Percentiles rank a stretch among this genome's conserved stretches.
These are phyloP conservation scores for Beauveria australis DNA, from an alignment of 2,329 filamentous ascomycete genomes.

Conservation along the genomic window DNA sequence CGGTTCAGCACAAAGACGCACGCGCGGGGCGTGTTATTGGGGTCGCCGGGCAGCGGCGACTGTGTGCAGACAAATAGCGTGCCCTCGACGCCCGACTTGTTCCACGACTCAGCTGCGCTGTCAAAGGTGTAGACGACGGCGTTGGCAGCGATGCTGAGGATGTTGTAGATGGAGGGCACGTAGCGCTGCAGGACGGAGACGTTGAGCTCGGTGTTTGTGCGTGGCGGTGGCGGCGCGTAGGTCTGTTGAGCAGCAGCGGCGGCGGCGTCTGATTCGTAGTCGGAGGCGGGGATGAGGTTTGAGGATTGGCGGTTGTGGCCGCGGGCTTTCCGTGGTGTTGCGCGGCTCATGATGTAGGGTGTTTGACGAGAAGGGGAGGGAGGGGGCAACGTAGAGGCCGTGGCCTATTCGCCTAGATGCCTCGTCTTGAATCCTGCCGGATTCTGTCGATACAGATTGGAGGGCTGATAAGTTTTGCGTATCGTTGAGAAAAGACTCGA, in stretches of 20 bases:
- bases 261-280: constrained; percentile 60
- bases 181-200: constrained; percentile 75
- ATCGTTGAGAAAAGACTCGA: not conserved
- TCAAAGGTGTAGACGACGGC: constrained; percentile 79
- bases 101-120: constrained; percentile 60
- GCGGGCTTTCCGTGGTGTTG: constrained; percentile 30
- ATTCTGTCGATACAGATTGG: too few species aligned
- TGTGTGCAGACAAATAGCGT: constrained; percentile 79
- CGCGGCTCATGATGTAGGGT: constrained; percentile 32
- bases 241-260: constrained; percentile 24
- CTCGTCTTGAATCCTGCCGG: not conserved
- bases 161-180: constrained; percentile 62
- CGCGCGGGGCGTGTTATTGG: constrained; percentile 29
- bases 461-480: not conserved
- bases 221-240: constrained; percentile 41
- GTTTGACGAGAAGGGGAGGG: not conserved
- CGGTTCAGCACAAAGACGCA: constrained; percentile 69
- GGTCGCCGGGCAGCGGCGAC: constrained; percentile 31
- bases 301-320: constrained; percentile 34
- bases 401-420: not conserved
- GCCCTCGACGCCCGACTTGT: constrained; percentile 78
- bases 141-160: constrained; percentile 76
- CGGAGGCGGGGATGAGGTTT: constrained; percentile 37
- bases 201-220: constrained; percentile 81
- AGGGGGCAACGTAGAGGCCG: not conserved